Base-by-base conservation (phyloP, 768 basidiomycete species). In the Boletus sensibilis region DNA sequence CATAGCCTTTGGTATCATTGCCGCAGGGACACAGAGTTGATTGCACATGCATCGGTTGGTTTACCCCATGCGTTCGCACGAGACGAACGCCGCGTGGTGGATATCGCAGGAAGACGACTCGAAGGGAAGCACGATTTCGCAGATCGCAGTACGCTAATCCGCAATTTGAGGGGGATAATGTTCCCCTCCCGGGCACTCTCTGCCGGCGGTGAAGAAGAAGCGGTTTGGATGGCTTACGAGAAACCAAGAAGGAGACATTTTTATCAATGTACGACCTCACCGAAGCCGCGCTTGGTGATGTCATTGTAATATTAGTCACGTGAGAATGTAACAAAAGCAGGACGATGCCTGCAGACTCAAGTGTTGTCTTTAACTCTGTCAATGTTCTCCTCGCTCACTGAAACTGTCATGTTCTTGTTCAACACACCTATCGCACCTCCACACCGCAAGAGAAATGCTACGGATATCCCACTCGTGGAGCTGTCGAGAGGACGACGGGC, bases 1-100 rank as follows among this genome's bases (percentile, higher is more conserved):
- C 18, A 63, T 77, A n/a, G 73, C 77, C 5, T 79, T 82, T 64
- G 74, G 72, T 3, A 65, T 81, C 23, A 59, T 82, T 23, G 50
- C 80, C 16, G 71, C 75, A 10, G 73, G 65, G 39, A 61, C 57
- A 11, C 31, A 46, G 14, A 1, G 51, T 12, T 58, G 49, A 59
- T 44, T 20, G 4, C n/a, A 20, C 41, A 31, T 18, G 33, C 31
- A 34, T 50, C 34, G 18, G 10, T 38, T 33, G 44, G 6, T 40
- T 35, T 5, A 14, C 10, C 34, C 7, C 7, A 16, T 44, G 50
- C 43, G 39, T 23, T 33, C 33, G 35, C 34, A 25, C 41, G 27
- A 29, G 27, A 29, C 27, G 27, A 29, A 29, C 27, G 7, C 27
- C 27, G 7, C 27, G 27, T 11, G 34, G 29, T 23, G 27, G 27